A percentile compares a stretch with the other conserved stretches of the same genome.
phyloP scores from a whole-genome alignment of 345 rosid genomes.

The Brassica incana region DNA sequence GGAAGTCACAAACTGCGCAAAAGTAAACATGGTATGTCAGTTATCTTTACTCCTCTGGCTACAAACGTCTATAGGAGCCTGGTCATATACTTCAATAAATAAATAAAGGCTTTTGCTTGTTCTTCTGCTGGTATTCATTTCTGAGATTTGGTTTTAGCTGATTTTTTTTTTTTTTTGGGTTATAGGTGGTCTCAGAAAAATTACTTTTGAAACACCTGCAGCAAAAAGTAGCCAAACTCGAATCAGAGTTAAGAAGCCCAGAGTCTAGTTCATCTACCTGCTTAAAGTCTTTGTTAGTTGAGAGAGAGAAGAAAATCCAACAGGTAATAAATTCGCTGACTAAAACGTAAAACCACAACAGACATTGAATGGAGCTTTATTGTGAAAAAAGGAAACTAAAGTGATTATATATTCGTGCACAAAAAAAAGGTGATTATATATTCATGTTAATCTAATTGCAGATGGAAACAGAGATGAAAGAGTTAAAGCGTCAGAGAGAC shows the following conservation, averaged over 20 bases:
- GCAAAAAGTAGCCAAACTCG: conserved; percentile 93
- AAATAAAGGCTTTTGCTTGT: not conserved
- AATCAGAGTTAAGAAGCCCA: conserved; percentile 82
- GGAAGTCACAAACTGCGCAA: conserved; percentile 90
- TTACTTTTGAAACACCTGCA: conserved; percentile 73
- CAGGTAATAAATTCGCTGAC: conserved; percentile 46
- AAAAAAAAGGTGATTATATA: not conserved
- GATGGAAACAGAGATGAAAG: conserved; percentile 90
- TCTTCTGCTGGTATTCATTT: conserved; percentile 12
- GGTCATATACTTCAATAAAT: not conserved
- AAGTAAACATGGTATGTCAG: conserved; percentile 79
- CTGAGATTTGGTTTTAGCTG: conserved; percentile 14
- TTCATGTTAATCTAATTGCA: conserved; percentile 39
- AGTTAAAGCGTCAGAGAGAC: conserved; percentile 94
- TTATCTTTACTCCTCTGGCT: conserved; percentile 6
- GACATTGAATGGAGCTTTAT: not conserved
- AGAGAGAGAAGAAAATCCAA: conserved; percentile 75
- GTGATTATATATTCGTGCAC: not conserved
- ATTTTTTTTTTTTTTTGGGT: not conserved
- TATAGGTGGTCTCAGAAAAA: conserved; percentile 80
- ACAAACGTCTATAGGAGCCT: conserved; percentile 4
- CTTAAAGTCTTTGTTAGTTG: conserved; percentile 57
- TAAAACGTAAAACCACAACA: conserved; percentile 2
- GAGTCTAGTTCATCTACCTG: conserved; percentile 61
- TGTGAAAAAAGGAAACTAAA: not conserved